These are phyloP conservation scores for Microcera coccophila DNA, from an alignment of 2,329 filamentous ascomycete genomes.

Conservation along the genomic window DNA sequence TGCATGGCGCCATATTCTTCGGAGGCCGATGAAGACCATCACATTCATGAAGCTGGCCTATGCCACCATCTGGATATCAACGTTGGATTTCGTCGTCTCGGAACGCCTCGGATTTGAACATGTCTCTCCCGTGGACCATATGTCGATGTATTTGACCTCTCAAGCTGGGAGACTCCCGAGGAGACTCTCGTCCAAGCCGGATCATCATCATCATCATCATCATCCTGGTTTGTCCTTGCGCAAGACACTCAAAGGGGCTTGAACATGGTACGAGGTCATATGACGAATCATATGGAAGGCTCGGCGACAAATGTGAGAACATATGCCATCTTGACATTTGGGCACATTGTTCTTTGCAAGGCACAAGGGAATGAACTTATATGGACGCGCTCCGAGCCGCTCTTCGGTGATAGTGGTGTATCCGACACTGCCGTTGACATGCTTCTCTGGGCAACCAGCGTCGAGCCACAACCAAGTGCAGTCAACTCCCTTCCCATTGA, in stretches of 20 bases:
- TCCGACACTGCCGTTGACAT: constrained; percentile 17
- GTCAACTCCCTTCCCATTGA: constrained; percentile 16
- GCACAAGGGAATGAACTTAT: background rate
- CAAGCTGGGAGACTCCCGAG: constrained; percentile 14
- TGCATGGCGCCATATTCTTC: constrained; percentile 21
- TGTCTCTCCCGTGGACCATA: constrained; percentile 10
- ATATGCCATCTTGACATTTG: constrained; percentile 17
- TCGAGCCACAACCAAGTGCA: constrained; percentile 1
- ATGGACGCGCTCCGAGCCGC: constrained; percentile 7
- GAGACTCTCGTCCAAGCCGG: background rate
- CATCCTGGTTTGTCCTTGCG: constrained; percentile 16
- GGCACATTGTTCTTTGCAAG: constrained; percentile 13
- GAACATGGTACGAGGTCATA: constrained; percentile 14
- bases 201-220: too few relatives aligned
- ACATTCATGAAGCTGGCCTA: constrained; percentile 17
- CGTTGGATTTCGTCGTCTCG: constrained; percentile 9
- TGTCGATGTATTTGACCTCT: constrained; percentile 11
- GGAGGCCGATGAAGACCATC: constrained; percentile 8
- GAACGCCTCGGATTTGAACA: constrained; percentile 13
- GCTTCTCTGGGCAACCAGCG: constrained; percentile 14
- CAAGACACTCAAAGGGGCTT: constrained; percentile 11
- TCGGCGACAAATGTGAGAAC: background rate
- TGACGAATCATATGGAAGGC: background rate
- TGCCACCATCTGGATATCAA: constrained; percentile 16
- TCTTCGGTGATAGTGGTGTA: constrained; percentile 6